Percentiles rank a stretch among this genome's conserved stretches.
phyloP scores from a whole-genome alignment of 2,329 filamentous ascomycete species.

The Sporothrix humicola region DNA sequence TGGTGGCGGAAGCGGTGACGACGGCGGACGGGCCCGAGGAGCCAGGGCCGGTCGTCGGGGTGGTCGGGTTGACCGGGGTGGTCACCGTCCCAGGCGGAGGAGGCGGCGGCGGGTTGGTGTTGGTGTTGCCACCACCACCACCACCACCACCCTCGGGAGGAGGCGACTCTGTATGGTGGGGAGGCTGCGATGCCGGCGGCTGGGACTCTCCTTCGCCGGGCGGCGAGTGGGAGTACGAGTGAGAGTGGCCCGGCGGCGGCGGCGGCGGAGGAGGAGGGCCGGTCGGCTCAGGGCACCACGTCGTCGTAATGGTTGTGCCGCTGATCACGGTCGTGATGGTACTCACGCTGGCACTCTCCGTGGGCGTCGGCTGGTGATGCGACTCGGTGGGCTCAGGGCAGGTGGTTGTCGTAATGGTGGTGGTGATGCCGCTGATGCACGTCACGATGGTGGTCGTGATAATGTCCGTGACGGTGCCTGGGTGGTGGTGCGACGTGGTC shows the following conservation, averaged over 20 bases:
- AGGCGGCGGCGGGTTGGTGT: background rate
- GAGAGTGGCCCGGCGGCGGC: background rate
- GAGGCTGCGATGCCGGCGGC: too few relatives aligned
- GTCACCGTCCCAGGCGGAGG: background rate
- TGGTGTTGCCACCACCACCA: background rate
- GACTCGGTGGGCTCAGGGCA: background rate
- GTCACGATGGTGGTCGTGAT: constrained; percentile 1
- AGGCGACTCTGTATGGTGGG: too few relatives aligned
- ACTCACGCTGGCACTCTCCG: background rate
- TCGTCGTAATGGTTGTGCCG: background rate
- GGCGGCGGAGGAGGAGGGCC: background rate
- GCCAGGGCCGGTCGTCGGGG: background rate
- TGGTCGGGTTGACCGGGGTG: background rate
- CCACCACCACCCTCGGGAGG: too few relatives aligned
- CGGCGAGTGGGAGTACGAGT: background rate
- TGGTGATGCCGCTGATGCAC: background rate
- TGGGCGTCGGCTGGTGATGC: background rate
- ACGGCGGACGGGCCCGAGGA: background rate
- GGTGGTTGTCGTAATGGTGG: background rate
- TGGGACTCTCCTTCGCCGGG: background rate
- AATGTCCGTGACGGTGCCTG: background rate
- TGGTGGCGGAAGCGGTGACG: background rate
- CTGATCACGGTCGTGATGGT: constrained; percentile 10
- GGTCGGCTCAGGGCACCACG: background rate
- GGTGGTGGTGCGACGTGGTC: background rate